Evolutionary conservation across 1,139 yeast genomes (phyloP).

Genomic region (Suhomyces bribrorum): DNA sequence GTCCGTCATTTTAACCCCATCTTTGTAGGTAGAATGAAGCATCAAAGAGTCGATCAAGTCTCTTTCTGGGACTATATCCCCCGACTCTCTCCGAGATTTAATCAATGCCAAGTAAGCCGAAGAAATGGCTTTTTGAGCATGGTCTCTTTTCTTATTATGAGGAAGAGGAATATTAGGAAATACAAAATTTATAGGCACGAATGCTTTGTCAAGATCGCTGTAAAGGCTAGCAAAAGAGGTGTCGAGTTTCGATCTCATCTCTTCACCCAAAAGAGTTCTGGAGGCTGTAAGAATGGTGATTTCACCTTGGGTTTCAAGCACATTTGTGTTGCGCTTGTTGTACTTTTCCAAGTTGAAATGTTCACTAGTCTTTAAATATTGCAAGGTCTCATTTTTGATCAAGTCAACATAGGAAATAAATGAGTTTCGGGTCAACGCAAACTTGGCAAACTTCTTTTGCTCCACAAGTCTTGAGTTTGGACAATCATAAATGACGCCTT

Average conservation of each 20-base stretch:
- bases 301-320: constrained; percentile 86
- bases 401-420: constrained; percentile 84
- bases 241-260: constrained; percentile 80
- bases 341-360: constrained; percentile 37
- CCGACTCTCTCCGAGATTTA: constrained; percentile 64
- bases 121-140: constrained; percentile 81
- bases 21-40: constrained; percentile 81
- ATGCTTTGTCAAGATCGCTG: constrained; percentile 92
- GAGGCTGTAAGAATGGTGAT: constrained; percentile 95
- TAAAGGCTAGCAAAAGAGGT: constrained; percentile 80
- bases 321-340: constrained; percentile 59
- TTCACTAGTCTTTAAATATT: constrained; percentile 54
- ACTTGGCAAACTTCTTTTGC: constrained; percentile 94
- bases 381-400: constrained; percentile 71
- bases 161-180: constrained; percentile 93
- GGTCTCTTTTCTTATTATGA: constrained; percentile 76
- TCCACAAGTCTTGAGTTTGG: constrained; percentile 93
- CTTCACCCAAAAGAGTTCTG: constrained; percentile 85
- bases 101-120: constrained; percentile 78
- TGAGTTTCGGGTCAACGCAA: constrained; percentile 81
- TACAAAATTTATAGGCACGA: constrained; percentile 91
- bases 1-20: constrained; percentile 91
- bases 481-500: constrained; percentile 96
- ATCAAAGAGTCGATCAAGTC: constrained; percentile 88
- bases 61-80: constrained; percentile 71